Percentiles rank a stretch among this genome's conserved stretches.
phyloP scores from a whole-genome alignment of 805 yeast species.

The Lachancea waltii region DNA sequence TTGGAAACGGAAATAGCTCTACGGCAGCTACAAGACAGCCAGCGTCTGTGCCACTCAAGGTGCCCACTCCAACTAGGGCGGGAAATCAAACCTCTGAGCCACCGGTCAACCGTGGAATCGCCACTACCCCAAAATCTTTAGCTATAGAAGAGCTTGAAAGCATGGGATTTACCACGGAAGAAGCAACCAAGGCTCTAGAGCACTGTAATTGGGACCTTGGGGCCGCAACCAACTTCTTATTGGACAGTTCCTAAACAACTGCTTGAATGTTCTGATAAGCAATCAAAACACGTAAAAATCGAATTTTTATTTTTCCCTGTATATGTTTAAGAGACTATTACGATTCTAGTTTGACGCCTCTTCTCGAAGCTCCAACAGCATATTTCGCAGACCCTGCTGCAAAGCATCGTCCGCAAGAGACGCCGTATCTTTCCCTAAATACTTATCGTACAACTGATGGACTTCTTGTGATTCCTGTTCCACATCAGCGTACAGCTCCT shows the following conservation, averaged over 20 bases:
- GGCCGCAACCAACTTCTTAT: constrained; percentile 77
- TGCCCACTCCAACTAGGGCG: constrained; percentile 12
- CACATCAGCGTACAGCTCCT: constrained; percentile 16
- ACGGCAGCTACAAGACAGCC: constrained; percentile 6
- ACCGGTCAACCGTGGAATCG: constrained; percentile 29
- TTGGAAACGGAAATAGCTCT: constrained; percentile 41
- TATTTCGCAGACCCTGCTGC: constrained; percentile 23
- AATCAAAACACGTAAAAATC: neutral
- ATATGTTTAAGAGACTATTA: neutral
- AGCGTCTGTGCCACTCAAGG: constrained; percentile 12
- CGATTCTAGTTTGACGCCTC: neutral
- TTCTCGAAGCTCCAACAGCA: constrained; percentile 24
- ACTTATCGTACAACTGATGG: constrained; percentile 28
- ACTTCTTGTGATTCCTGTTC: constrained; percentile 22
- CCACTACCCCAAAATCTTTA: constrained; percentile 42
- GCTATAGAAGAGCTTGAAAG: constrained; percentile 76
- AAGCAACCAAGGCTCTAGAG: constrained; percentile 62
- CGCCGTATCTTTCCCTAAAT: constrained; percentile 22
- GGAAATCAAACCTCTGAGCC: constrained; percentile 1
- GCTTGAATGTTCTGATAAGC: neutral
- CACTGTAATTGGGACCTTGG: constrained; percentile 69
- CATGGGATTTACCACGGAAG: constrained; percentile 76
- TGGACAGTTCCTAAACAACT: constrained; percentile 54
- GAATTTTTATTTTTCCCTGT: no score
- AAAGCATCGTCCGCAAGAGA: constrained; percentile 19